phyloP scores from a whole-genome alignment of 352 stramenopile genomes.

The Phytophthora brassicae region DNA sequence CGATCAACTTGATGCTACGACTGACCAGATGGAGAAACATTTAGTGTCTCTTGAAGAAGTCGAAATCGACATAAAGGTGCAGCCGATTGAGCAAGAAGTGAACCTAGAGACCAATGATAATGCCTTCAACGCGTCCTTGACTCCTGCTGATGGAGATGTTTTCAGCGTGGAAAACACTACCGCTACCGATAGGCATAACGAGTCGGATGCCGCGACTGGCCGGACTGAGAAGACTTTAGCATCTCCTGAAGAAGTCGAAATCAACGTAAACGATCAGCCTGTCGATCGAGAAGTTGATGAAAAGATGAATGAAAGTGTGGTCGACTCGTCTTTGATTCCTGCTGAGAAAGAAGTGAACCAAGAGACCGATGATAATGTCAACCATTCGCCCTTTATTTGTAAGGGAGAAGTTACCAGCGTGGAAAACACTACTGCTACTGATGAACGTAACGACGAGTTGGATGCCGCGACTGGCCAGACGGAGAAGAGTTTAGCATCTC shows the following conservation, averaged over 20 bases:
- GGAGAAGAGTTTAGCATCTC: neutral
- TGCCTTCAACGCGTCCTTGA: neutral
- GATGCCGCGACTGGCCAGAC: no score
- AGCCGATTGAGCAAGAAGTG: constrained; percentile 2
- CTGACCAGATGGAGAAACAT: neutral
- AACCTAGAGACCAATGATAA: neutral
- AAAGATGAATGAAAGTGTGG: neutral
- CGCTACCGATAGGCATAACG: no score
- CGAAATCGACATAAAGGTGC: neutral
- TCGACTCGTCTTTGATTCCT: no score
- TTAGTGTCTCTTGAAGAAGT: neutral
- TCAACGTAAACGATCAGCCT: neutral
- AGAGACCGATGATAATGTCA: neutral
- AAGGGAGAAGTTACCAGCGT: no score
- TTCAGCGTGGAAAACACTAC: no score
- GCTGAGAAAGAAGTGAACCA: neutral
- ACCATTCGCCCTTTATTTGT: no score
- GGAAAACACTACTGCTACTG: no score
- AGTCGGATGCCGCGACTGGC: neutral
- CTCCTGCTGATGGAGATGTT: no score
- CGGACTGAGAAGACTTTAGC: neutral
- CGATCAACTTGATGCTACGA: neutral
- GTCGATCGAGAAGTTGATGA: neutral
- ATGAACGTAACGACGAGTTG: no score
- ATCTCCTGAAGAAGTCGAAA: neutral